Conservation (phyloP, 129 eudicot genomes). For the Centaurea solstitialis region DNA sequence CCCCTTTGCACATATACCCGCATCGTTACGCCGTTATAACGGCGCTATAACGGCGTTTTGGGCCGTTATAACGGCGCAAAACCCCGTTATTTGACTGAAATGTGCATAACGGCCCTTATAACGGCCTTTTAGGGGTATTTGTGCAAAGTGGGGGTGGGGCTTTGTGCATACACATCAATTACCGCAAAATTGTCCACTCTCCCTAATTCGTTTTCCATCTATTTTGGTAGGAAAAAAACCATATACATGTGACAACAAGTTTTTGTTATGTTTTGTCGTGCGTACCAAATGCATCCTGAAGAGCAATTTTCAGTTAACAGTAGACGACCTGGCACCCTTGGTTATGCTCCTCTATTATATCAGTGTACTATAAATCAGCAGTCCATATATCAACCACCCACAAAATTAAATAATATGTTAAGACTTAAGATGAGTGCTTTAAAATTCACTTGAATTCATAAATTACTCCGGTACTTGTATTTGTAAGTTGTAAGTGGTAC, state of each 20-base stretch:
- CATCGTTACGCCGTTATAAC: too few relatives aligned
- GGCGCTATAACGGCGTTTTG: too few relatives aligned
- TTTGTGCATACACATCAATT: too few relatives aligned
- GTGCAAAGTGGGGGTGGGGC: too few relatives aligned
- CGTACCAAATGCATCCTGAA: background rate
- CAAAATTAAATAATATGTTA: background rate
- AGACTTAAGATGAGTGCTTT: background rate
- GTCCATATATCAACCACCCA: background rate
- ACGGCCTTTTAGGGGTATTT: too few relatives aligned
- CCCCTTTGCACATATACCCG: too few relatives aligned
- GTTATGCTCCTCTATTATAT: background rate
- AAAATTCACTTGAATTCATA: background rate
- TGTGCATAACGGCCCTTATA: too few relatives aligned
- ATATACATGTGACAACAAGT: background rate
- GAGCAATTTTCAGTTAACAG: background rate
- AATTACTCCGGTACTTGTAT: background rate
- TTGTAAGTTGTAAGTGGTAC: background rate
- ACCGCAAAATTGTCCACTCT: background rate
- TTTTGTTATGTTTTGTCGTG: background rate
- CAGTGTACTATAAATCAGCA: background rate
- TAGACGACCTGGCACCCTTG: background rate
- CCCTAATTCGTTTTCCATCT: background rate
- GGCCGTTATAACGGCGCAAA: too few relatives aligned
- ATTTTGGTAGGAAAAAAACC: background rate
- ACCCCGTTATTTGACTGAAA: too few relatives aligned